phyloP scores from a whole-genome alignment of 345 rosid species.

The Tarenaya hassleriana region DNA sequence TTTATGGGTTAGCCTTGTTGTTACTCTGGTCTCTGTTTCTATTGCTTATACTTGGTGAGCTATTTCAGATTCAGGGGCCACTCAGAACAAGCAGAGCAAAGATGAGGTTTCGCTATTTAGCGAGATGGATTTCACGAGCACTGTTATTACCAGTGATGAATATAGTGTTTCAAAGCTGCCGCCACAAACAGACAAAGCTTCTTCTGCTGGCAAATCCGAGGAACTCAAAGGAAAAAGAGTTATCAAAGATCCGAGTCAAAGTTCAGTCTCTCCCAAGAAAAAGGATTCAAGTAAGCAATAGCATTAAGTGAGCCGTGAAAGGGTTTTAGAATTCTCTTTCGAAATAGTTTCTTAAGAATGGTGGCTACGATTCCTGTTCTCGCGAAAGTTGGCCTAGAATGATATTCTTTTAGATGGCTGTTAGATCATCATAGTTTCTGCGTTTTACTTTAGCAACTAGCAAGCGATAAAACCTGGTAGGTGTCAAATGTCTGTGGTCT shows the following conservation, averaged over 20 bases:
- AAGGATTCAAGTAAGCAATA: conserved; percentile 25
- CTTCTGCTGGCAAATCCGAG: conserved; percentile 24
- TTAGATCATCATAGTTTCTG: too few species aligned
- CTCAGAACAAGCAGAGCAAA: conserved; percentile 25
- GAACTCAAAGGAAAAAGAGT: conserved; percentile 26
- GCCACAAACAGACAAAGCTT: conserved; percentile 23
- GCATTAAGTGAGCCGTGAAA: conserved; percentile 15
- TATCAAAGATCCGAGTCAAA: conserved; percentile 6
- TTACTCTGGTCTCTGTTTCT: background rate
- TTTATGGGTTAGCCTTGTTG: background rate
- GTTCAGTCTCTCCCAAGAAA: conserved; percentile 7
- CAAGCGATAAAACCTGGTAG: too few species aligned
- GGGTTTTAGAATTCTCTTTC: conserved; percentile 9
- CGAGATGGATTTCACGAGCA: conserved; percentile 56
- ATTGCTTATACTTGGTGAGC: conserved; percentile 4
- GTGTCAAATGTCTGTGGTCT: too few species aligned
- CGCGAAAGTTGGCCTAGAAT: conserved; percentile 7
- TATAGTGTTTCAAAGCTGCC: conserved; percentile 50
- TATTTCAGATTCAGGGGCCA: conserved; percentile 44
- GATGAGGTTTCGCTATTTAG: conserved; percentile 28
- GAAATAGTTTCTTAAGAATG: conserved; percentile 4
- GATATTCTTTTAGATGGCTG: too few species aligned
- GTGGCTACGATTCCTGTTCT: conserved; percentile 11
- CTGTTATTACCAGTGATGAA: conserved; percentile 51
- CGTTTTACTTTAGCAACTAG: too few species aligned